phyloP scores from a whole-genome alignment of 1,284 basidiomycete species.

The Erythrobasidium hasegawianum region DNA sequence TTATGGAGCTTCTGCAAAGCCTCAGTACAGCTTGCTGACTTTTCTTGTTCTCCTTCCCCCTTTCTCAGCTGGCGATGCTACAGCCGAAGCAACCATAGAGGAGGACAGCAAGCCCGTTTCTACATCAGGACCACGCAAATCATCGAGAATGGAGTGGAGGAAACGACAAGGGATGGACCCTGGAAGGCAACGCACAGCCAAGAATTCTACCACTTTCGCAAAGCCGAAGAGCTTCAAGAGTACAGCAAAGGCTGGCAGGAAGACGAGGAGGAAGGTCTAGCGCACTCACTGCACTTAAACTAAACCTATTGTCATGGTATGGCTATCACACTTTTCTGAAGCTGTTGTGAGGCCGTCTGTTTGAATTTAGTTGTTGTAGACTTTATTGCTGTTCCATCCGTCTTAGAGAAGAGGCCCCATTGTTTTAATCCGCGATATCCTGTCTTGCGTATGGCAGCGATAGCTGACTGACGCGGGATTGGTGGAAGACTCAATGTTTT shows the following conservation, averaged over 20 bases:
- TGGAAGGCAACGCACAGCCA: slow-evolving; percentile 13
- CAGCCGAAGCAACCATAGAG: slow-evolving; percentile 3
- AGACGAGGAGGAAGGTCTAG: neutral
- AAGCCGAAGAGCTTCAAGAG: slow-evolving; percentile 28
- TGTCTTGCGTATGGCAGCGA: no score
- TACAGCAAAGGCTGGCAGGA: slow-evolving; percentile 8
- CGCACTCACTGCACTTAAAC: no score
- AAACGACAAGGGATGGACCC: slow-evolving; percentile 7
- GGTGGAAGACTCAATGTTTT: no score
- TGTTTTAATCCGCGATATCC: no score
- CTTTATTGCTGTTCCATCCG: no score
- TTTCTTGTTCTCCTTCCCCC: neutral
- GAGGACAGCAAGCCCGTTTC: slow-evolving; percentile 11
- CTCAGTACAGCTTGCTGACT: slow-evolving; percentile 31
- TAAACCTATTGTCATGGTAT: no score
- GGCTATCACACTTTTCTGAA: no score
- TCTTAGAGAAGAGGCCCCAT: no score
- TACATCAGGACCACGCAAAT: slow-evolving; percentile 16
- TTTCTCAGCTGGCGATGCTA: slow-evolving; percentile 2
- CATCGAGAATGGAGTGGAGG: slow-evolving; percentile 16
- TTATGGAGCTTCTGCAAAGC: slow-evolving; percentile 14
- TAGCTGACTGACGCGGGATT: no score
- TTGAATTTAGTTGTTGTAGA: no score
- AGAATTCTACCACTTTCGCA: slow-evolving; percentile 28
- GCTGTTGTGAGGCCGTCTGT: no score